Conservation (phyloP, 1,139 yeast genomes). For the Zygosaccharomyces sapae region DNA sequence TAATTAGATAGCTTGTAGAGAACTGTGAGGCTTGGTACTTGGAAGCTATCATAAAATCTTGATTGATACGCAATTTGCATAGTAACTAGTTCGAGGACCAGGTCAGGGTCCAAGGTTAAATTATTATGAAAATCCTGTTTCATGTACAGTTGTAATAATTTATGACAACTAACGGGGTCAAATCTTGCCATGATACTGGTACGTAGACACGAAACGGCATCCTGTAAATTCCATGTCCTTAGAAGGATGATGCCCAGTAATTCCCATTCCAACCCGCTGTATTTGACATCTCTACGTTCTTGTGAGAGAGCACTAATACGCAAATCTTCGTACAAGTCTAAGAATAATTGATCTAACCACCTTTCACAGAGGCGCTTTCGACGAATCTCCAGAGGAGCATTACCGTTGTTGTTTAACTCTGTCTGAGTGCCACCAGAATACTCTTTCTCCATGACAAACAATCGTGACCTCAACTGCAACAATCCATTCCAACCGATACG, state of each 20-base stretch:
- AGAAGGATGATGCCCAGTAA: constrained; percentile 77
- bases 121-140: constrained; percentile 21
- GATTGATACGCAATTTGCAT: constrained; percentile 38
- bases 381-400: constrained; percentile 39
- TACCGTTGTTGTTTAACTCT: constrained; percentile 5
- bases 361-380: constrained; percentile 86
- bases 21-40: constrained; percentile 33
- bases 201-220: constrained; percentile 74
- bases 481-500: constrained; percentile 89
- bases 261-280: constrained; percentile 91
- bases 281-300: constrained; percentile 67
- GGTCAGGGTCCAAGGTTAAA: constrained; percentile 30
- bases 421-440: constrained; percentile 36
- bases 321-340: constrained; percentile 83
- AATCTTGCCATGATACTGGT: constrained; percentile 75
- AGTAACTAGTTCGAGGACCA: constrained; percentile 33
- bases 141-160: constrained; percentile 37
- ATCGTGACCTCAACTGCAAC: constrained; percentile 70
- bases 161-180: constrained; percentile 48
- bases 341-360: constrained; percentile 87
- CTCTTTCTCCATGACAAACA: constrained; percentile 95
- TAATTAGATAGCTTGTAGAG: constrained; percentile 31
- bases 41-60: constrained; percentile 40
- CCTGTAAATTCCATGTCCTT: constrained; percentile 72
- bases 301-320: constrained; percentile 73